Base-by-base conservation (phyloP, 129 eudicot genomes). In the Flaveria ramosissima region DNA sequence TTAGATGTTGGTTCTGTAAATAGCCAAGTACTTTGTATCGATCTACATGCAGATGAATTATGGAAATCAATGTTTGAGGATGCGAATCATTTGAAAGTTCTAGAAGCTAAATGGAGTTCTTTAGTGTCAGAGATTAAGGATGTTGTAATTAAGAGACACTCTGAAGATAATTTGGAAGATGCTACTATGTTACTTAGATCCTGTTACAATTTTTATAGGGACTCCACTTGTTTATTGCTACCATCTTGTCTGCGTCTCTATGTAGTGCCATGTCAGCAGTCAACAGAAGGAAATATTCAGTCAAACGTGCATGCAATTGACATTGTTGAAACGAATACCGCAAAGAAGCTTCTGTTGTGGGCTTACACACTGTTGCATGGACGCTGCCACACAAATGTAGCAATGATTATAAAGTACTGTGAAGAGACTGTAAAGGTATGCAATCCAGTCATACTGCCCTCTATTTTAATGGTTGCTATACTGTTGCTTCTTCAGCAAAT, bases 331-430 rank as follows among this genome's bases (percentile, higher is more conserved):
- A 75, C 85, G 83, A 89, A 86, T 79, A 88, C 89, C 52, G 73
- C 97, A 36, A 79, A 96, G 81, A 94, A 91, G 85, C 96, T 94
- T 77, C 89, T 94, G 21, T 71, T 87, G 80, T 91, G 99, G 99
- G 99, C 99, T 23, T 89, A 91, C 81, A 80, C 99, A 1, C 82
- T 94, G 56, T 78, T 91, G 83, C 96, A 89, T 78, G 99, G 99
- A 23, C 92, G 86, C 64, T 89, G 86, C 83, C 14, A 84, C 74
- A 62, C 96, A 72, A 83, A 83, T 72, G 78, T 91, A 2, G 86
- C 99, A 20, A 77, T 76, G 51, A 87, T 85, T 77, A 86, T 89
- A 10, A 94, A 94, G 89, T 86, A 89, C 72, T 94, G 97, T 82
- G 99, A 94, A 82, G 99, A 94, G 83, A 92, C 84, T 51, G 79